Conservation (phyloP, 441 rosid genomes). For the Brassica balearica region DNA sequence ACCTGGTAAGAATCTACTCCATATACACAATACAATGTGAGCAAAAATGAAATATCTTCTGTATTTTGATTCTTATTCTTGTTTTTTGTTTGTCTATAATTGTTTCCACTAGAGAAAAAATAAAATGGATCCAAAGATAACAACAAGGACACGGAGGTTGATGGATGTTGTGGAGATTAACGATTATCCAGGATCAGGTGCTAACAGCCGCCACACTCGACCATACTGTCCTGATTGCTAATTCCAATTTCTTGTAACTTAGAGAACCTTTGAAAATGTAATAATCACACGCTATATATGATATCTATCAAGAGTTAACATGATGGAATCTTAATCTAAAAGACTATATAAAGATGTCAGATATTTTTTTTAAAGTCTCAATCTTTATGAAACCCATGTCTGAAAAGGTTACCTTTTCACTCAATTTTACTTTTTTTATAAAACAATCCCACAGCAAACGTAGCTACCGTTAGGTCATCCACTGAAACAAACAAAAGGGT, state of each 20-base stretch:
- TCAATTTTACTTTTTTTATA: background rate
- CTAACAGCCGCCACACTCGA: constrained; percentile 79
- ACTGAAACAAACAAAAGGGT: constrained; percentile 9
- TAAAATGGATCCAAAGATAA: constrained; percentile 34
- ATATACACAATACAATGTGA: constrained; percentile 24
- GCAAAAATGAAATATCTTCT: background rate
- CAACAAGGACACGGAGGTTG: constrained; percentile 44
- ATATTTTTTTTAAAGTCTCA: constrained; percentile 14
- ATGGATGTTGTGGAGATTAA: constrained; percentile 60
- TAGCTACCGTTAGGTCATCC: constrained; percentile 31
- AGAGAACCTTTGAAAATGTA: constrained; percentile 12
- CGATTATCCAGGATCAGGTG: constrained; percentile 89
- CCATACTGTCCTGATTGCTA: constrained; percentile 56
- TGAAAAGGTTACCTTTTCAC: constrained; percentile 2
- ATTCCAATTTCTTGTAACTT: constrained; percentile 29
- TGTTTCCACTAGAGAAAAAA: constrained; percentile 26
- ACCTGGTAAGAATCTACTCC: constrained; percentile 30
- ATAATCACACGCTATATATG: constrained; percentile 11
- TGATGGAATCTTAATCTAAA: constrained; percentile 29
- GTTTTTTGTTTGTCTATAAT: constrained; percentile 10
- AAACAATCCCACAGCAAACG: background rate
- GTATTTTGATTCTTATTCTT: constrained; percentile 14
- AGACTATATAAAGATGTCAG: constrained; percentile 20
- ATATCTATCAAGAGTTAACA: constrained; percentile 11
- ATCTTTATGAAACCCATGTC: constrained; percentile 34